Conservation (phyloP, 108 stramenopile genomes). For the Cylindrotheca fusiformis region DNA sequence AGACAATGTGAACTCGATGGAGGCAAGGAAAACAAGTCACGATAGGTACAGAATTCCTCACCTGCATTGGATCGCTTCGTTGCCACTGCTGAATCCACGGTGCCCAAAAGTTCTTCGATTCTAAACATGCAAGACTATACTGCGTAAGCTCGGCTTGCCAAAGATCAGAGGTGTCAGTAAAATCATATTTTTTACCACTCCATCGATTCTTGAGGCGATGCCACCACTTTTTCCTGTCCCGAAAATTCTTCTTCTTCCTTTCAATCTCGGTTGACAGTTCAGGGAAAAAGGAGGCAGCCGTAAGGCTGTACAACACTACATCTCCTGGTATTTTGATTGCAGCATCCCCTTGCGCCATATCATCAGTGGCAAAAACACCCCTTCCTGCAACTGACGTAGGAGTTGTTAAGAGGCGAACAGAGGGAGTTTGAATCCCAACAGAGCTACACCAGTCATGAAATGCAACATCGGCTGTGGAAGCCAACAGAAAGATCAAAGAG, state of each 20-base stretch:
- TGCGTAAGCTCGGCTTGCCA: conserved; percentile 54
- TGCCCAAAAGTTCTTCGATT: conserved; percentile 37
- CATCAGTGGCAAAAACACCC: conserved; percentile 40
- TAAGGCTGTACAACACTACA: conserved; percentile 22
- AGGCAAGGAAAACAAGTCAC: too few species aligned
- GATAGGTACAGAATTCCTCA: neutral
- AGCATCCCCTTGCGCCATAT: conserved; percentile 27
- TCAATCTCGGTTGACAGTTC: conserved; percentile 7
- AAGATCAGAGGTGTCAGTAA: conserved; percentile 16
- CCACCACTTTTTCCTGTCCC: conserved; percentile 7
- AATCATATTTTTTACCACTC: conserved; percentile 5
- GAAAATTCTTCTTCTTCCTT: neutral
- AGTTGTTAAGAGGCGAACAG: conserved; percentile 36
- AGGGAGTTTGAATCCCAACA: conserved; percentile 30
- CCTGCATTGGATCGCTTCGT: conserved; percentile 42
- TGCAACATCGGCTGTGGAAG: neutral
- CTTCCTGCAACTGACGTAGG: conserved; percentile 48
- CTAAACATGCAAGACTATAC: conserved; percentile 37
- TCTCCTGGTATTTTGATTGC: conserved; percentile 36
- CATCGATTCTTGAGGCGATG: neutral
- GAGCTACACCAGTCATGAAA: conserved; percentile 40
- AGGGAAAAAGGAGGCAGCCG: conserved; percentile 11
- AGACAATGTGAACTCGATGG: too few species aligned
- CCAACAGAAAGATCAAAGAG: neutral
- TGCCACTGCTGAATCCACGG: conserved; percentile 53